phyloP scores from a whole-genome alignment of 1,284 basidiomycete genomes.

The Calocybe gambosa region DNA sequence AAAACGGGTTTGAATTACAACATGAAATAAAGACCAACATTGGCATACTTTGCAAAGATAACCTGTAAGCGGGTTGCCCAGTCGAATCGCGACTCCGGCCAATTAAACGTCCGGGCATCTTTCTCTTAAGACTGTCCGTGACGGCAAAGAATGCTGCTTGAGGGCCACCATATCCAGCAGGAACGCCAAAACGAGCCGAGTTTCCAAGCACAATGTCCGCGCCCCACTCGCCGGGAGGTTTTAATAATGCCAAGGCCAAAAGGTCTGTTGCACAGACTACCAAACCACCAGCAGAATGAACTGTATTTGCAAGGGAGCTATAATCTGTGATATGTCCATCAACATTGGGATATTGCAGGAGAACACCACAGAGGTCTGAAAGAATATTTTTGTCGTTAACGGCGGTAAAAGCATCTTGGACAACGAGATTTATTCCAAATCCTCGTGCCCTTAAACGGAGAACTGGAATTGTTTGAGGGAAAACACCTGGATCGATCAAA shows the following conservation, averaged over 20 bases:
- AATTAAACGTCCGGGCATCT: constrained; percentile 95
- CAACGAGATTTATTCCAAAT: constrained; percentile 78
- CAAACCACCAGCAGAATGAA: constrained; percentile 76
- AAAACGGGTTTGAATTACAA: constrained; percentile 9
- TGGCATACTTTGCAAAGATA: constrained; percentile 86
- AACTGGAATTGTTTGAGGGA: constrained; percentile 85
- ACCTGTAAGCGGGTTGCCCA: constrained; percentile 85
- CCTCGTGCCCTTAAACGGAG: constrained; percentile 85
- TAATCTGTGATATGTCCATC: constrained; percentile 85
- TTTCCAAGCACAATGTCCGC: constrained; percentile 96
- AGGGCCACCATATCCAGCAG: constrained; percentile 86
- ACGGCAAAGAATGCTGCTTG: constrained; percentile 97
- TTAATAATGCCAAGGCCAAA: constrained; percentile 88
- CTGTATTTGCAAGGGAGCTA: constrained; percentile 55
- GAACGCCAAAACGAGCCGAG: constrained; percentile 92
- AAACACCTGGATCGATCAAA: constrained; percentile 76
- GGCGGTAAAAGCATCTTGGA: constrained; percentile 54
- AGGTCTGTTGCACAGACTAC: constrained; percentile 89
- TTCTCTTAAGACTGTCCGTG: constrained; percentile 88
- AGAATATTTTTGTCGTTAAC: constrained; percentile 49
- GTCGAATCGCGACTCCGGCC: constrained; percentile 83
- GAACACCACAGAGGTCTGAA: constrained; percentile 76
- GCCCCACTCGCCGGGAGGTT: constrained; percentile 97
- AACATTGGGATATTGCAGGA: constrained; percentile 92
- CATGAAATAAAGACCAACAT: neutral